These are phyloP conservation scores for Choanephora cucurbitarum DNA, from an alignment of 371 early-diverging fungal genomes.

Conservation along the genomic window DNA sequence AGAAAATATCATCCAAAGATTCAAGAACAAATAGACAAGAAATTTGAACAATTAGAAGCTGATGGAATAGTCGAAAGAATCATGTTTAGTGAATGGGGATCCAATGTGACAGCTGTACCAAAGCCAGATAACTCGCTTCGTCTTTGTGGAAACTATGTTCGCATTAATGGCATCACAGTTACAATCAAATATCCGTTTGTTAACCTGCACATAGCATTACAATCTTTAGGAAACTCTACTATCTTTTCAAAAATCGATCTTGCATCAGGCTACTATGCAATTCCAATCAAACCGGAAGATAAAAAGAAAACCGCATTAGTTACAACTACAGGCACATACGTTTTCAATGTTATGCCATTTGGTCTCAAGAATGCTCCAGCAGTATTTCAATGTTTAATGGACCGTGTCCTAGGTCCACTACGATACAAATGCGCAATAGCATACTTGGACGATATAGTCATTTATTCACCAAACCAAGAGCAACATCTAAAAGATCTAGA, in stretches of 20 bases:
- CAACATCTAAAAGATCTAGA: slow-evolving; percentile 8
- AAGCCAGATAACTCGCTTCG: slow-evolving; percentile 9
- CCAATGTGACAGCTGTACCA: not conserved
- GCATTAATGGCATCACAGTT: not conserved
- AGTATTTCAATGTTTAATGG: slow-evolving; percentile 16
- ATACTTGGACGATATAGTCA: slow-evolving; percentile 15
- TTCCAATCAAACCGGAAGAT: slow-evolving; percentile 2
- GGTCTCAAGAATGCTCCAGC: too few relatives aligned
- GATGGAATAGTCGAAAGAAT: not conserved
- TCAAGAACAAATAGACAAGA: slow-evolving; percentile 1
- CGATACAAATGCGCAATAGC: not conserved
- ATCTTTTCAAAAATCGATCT: slow-evolving; percentile 9
- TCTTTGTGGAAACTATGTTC: slow-evolving; percentile 4
- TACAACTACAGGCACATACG: slow-evolving; percentile 5
- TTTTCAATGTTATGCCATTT: too few relatives aligned
- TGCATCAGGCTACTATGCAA: slow-evolving; percentile 7
- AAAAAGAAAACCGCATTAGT: slow-evolving; percentile 2
- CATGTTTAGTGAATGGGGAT: slow-evolving; percentile 3
- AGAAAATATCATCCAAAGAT: not conserved
- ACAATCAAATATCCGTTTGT: slow-evolving; percentile 3
- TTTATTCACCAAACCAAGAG: not conserved
- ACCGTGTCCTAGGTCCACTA: slow-evolving; percentile 5
- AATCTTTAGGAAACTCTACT: slow-evolving; percentile 3
- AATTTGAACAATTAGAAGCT: not conserved
- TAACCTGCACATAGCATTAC: slow-evolving; percentile 5